phyloP scores from a whole-genome alignment of 208 protist genomes.

The Trypanosoma caninum region DNA sequence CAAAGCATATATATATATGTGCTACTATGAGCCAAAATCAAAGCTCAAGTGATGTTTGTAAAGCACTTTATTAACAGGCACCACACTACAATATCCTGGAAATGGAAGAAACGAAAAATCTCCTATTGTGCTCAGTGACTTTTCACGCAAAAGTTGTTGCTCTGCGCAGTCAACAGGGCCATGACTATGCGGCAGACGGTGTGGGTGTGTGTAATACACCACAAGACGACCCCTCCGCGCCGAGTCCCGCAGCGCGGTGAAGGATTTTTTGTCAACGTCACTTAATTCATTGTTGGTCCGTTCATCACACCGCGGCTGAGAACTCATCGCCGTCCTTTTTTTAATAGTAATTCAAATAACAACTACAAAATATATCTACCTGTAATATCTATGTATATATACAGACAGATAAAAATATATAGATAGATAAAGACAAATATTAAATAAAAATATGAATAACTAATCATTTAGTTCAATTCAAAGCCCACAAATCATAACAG shows the following conservation, averaged over 20 bases:
- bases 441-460: too few species aligned
- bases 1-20: neutral
- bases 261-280: neutral
- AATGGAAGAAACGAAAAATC: conserved; percentile 63
- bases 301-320: too few species aligned
- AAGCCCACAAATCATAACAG: conserved; percentile 11
- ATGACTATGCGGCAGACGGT: conserved; percentile 19
- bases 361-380: too few species aligned
- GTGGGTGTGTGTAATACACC: conserved; percentile 47
- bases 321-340: too few species aligned
- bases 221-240: neutral
- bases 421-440: too few species aligned
- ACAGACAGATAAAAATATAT: too few species aligned
- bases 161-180: neutral
- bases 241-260: conserved; percentile 10
- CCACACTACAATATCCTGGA: conserved; percentile 45
- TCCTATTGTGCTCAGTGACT: conserved; percentile 15
- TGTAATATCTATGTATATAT: too few species aligned
- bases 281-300: too few species aligned
- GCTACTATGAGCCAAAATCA: conserved; percentile 7
- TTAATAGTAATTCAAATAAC: too few species aligned
- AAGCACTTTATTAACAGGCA: conserved; percentile 47
- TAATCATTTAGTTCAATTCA: too few species aligned
- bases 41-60: conserved; percentile 46
- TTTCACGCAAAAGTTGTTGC: neutral